Evolutionary conservation across 768 basidiomycete genomes (phyloP), one percentile per base, ranked within the genome.

Genomic region (Kwoniella botswanensis): DNA sequence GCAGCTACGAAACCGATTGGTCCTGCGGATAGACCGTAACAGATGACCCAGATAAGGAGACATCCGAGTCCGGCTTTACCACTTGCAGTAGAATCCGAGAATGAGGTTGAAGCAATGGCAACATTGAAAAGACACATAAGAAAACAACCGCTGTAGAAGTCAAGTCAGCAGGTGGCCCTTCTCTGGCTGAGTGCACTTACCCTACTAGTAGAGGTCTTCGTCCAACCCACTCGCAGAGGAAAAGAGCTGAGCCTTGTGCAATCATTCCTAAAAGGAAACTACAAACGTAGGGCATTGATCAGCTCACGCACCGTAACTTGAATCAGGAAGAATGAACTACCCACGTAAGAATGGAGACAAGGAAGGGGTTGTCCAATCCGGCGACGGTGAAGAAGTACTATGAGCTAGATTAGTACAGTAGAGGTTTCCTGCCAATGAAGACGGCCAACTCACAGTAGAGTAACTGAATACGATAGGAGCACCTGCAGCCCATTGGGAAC

Each of bases 391-490:
- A 50, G 12, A 50, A 50, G 46, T 50, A 50, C 46, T 74, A 74
- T 67, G 57, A 26, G 57, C 68, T n/a, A 43, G 42, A 18, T 17
- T 43, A 26, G 53, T 52, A 17, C 13, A 22, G 55, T 29, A 15
- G 53, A 12, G 11, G 61, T 22, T 12, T 56, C 55, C 12, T 35
- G 35, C 7, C 35, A 35, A 9, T 24, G 24, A 24, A 56, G 22
- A 6, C 18, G 24, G 42, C 15, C 43, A 15, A 18, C 67, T 56
- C 26, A 72, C 71, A 5, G 73, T 71, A 52, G 73, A 74, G 71
- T 75, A 75, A 46, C 67, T 24, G 52, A 75, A 75, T 21, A 75
- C 63, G 59, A 75, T 69, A 4, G 74, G 74, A 4, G 71, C 74
- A 41, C 71, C 74, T 1, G 71, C 71, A n/a, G 35, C 11, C 59